Percentiles rank a stretch among this genome's conserved stretches.
Conservation (phyloP, 306 rosid species). For the Vigna trinervia region DNA sequence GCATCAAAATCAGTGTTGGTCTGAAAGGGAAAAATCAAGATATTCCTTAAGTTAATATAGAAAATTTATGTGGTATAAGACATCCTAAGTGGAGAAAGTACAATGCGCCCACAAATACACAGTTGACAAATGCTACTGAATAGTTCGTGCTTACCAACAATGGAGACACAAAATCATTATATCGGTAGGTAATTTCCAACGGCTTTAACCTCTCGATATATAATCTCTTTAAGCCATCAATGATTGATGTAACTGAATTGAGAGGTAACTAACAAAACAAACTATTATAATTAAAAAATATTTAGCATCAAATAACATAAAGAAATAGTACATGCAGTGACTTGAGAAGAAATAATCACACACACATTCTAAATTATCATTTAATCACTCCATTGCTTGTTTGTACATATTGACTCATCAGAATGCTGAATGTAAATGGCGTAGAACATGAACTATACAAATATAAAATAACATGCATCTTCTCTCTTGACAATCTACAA, state of each 20-base stretch:
- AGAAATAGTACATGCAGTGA: conserved; percentile 16
- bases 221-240: conserved; percentile 86
- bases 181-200: conserved; percentile 76
- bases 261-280: conserved; percentile 63
- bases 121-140: conserved; percentile 35
- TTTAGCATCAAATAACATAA: conserved; percentile 21
- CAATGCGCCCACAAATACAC: conserved; percentile 3
- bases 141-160: conserved; percentile 56
- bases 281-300: conserved; percentile 18
- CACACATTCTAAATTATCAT: background rate
- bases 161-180: conserved; percentile 84
- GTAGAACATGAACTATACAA: background rate
- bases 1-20: conserved; percentile 89
- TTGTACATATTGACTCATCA: conserved; percentile 16
- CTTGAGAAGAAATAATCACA: conserved; percentile 22
- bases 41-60: conserved; percentile 27
- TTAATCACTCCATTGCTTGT: background rate
- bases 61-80: conserved; percentile 3
- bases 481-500: background rate
- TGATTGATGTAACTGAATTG: conserved; percentile 78
- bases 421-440: conserved; percentile 5
- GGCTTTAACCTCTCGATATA: conserved; percentile 86
- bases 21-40: conserved; percentile 55
- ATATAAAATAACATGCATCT: background rate
- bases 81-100: conserved; percentile 10